Conservation (phyloP, 768 basidiomycete genomes). For the Baorangia bicolor region DNA sequence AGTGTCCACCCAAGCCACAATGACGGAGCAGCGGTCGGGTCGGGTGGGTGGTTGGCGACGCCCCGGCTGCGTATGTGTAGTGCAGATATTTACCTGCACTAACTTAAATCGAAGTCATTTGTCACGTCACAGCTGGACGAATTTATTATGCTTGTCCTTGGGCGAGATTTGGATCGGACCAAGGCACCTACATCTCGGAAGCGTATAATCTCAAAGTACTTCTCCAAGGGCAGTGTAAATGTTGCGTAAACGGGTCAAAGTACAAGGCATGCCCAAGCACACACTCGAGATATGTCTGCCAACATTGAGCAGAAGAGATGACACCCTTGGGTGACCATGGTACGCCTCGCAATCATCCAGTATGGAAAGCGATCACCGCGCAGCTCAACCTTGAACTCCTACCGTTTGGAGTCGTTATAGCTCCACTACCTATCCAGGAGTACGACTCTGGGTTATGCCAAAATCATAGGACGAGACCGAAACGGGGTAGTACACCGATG, state of each 20-base stretch:
- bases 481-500: background rate
- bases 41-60: background rate
- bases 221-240: background rate
- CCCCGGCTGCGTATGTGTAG: background rate
- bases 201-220: background rate
- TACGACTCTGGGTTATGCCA: background rate
- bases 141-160: background rate
- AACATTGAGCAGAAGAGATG: background rate
- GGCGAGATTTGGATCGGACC: background rate
- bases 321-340: background rate
- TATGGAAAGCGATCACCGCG: background rate
- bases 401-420: background rate
- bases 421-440: background rate
- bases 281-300: background rate
- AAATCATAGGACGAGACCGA: background rate
- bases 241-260: background rate
- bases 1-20: background rate
- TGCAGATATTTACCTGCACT: background rate
- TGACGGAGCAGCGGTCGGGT: background rate
- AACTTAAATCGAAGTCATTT: background rate
- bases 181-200: background rate
- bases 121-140: background rate
- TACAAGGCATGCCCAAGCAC: background rate
- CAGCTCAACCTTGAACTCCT: background rate
- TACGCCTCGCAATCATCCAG: background rate